These are phyloP conservation scores for Silybum marianum DNA, from an alignment of 129 eudicot species.

Conservation along the genomic window DNA sequence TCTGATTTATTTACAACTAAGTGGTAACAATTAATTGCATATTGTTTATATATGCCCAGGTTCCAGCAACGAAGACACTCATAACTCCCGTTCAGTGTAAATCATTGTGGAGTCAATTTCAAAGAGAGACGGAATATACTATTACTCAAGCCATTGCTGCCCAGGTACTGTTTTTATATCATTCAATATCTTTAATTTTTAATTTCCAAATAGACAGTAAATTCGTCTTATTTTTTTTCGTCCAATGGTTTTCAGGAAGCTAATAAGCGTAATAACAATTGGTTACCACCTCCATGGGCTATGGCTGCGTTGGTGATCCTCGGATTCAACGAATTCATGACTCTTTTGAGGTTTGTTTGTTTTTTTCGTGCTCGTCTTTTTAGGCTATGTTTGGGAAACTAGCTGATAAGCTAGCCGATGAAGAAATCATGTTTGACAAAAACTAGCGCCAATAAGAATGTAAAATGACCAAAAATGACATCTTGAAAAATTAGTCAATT, in stretches of 20 bases:
- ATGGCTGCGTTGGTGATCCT: slow-evolving; percentile 72
- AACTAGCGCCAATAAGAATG: no score
- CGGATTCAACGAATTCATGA: slow-evolving; percentile 97
- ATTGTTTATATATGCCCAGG: slow-evolving; percentile 38
- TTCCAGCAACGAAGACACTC: slow-evolving; percentile 85
- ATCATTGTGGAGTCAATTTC: slow-evolving; percentile 92
- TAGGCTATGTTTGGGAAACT: no score
- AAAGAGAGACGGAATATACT: slow-evolving; percentile 85
- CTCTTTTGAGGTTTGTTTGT: slow-evolving; percentile 72
- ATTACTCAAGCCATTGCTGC: slow-evolving; percentile 93
- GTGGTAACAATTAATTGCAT: background rate
- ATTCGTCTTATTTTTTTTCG: background rate
- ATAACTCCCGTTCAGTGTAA: slow-evolving; percentile 94
- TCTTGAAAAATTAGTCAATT: no score
- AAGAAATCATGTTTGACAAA: no score
- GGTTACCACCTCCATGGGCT: slow-evolving; percentile 99
- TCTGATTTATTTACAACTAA: background rate
- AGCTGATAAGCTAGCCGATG: no score
- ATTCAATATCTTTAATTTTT: background rate
- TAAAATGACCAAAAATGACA: no score
- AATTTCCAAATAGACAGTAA: background rate
- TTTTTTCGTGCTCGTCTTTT: background rate
- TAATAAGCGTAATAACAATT: slow-evolving; percentile 86
- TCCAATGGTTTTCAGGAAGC: slow-evolving; percentile 71
- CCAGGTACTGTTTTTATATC: slow-evolving; percentile 47